phyloP scores from a whole-genome alignment of 2,329 filamentous ascomycete genomes.

The Colletotrichum lupini region DNA sequence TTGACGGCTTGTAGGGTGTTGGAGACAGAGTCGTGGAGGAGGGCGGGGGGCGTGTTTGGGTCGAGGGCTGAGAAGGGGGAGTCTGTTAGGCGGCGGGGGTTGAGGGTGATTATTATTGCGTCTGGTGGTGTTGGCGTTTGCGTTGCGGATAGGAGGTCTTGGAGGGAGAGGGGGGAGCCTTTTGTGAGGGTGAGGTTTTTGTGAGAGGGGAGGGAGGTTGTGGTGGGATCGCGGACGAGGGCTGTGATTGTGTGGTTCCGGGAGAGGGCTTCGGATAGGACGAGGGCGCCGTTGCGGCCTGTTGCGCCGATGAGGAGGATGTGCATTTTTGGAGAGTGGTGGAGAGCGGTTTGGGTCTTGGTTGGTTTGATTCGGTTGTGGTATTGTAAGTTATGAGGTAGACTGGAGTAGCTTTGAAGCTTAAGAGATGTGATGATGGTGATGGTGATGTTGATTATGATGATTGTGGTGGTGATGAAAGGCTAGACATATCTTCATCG shows the following conservation, averaged over 20 bases:
- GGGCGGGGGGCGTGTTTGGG: conserved; percentile 50
- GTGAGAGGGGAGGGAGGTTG: conserved; percentile 40
- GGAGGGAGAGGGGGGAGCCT: conserved; percentile 49
- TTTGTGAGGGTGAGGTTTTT: conserved; percentile 50
- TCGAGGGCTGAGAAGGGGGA: conserved; percentile 56
- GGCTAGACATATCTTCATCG: no score
- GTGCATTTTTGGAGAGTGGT: conserved; percentile 46
- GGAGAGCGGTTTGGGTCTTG: background rate
- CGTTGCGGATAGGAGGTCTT: conserved; percentile 52
- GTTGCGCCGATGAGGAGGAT: conserved; percentile 59
- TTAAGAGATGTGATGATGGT: background rate
- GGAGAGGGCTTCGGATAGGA: conserved; percentile 52
- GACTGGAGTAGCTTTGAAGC: background rate
- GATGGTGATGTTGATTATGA: background rate
- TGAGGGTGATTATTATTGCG: conserved; percentile 61
- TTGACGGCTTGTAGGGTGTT: conserved; percentile 52
- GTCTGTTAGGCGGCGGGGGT: conserved; percentile 55
- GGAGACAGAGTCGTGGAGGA: conserved; percentile 58
- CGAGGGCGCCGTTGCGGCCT: conserved; percentile 58
- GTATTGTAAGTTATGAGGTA: background rate
- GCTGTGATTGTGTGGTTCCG: conserved; percentile 56
- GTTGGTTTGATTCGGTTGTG: background rate
- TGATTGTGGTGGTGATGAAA: background rate
- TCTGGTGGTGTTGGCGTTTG: conserved; percentile 38
- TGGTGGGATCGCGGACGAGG: conserved; percentile 53